phyloP scores from a whole-genome alignment of 2,329 filamentous ascomycete species.

The Alternaria angustiovoidea region DNA sequence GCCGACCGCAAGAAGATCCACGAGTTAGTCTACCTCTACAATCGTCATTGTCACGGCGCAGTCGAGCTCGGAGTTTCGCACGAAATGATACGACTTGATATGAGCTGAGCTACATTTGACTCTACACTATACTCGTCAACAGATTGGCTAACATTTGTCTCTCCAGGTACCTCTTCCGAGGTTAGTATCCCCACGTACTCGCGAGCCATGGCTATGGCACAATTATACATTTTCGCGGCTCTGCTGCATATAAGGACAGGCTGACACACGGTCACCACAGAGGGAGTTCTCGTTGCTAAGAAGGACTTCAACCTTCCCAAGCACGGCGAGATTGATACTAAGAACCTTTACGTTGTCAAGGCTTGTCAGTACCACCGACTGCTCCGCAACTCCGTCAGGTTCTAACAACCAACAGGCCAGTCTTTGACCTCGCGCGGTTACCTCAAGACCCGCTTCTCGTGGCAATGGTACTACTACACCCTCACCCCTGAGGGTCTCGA shows the following conservation, averaged over 20 bases:
- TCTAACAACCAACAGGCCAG: slow-evolving; percentile 63
- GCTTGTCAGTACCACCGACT: slow-evolving; percentile 64
- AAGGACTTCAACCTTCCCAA: slow-evolving; percentile 99
- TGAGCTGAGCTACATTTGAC: slow-evolving; percentile 30
- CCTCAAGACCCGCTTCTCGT: slow-evolving; percentile 99
- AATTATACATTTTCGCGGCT: slow-evolving; percentile 43
- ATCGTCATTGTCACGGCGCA: slow-evolving; percentile 26
- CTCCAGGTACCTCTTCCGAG: slow-evolving; percentile 53
- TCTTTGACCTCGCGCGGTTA: slow-evolving; percentile 97
- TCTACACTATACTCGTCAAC: slow-evolving; percentile 19
- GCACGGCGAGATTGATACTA: slow-evolving; percentile 98
- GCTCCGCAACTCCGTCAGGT: background rate
- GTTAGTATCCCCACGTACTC: slow-evolving; percentile 46
- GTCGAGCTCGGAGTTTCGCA: slow-evolving; percentile 39
- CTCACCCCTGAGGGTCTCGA: slow-evolving; percentile 99
- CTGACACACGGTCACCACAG: slow-evolving; percentile 59
- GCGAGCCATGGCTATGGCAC: slow-evolving; percentile 51
- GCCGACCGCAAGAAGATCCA: slow-evolving; percentile 99
- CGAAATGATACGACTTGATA: slow-evolving; percentile 41
- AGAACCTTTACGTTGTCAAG: slow-evolving; percentile 99
- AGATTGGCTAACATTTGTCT: slow-evolving; percentile 30
- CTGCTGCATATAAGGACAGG: slow-evolving; percentile 51
- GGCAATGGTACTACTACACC: slow-evolving; percentile 89
- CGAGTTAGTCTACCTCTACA: slow-evolving; percentile 78
- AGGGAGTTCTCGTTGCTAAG: slow-evolving; percentile 92